Evolutionary conservation across 257 asterid genomes (phyloP).

Genomic region (Orobanche coerulescens): DNA sequence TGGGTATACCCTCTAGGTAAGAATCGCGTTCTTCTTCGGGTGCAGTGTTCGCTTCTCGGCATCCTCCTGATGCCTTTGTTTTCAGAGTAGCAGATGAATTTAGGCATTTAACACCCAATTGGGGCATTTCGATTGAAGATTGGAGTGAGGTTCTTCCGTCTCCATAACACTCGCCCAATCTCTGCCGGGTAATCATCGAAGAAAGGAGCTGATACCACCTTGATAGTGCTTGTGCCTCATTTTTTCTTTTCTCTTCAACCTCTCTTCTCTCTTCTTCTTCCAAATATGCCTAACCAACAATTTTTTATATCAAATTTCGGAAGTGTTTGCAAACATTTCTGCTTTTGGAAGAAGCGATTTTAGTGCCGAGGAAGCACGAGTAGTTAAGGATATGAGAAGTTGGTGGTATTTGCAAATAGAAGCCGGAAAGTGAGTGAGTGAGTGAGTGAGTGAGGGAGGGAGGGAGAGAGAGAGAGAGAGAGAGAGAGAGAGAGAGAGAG

Average conservation of each 20-base stretch:
- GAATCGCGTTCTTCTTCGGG: conserved; percentile 8
- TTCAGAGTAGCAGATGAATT: conserved; percentile 20
- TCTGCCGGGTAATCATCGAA: conserved; percentile 70
- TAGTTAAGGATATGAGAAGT: too few relatives aligned
- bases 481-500: too few relatives aligned
- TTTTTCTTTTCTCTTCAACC: conserved; percentile 52
- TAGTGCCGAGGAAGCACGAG: too few relatives aligned
- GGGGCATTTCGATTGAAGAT: conserved; percentile 25
- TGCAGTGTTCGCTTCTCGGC: conserved; percentile 21
- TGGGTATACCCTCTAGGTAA: conserved; percentile 13
- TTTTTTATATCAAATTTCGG: conserved; percentile 8
- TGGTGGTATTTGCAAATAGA: too few relatives aligned
- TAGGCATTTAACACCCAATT: conserved; percentile 18
- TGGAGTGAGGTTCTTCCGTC: conserved; percentile 31
- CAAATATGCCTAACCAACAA: conserved; percentile 50
- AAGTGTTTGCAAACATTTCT: too few relatives aligned
- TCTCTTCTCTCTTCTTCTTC: conserved; percentile 85
- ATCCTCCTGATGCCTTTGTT: conserved; percentile 11
- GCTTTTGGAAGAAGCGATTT: too few relatives aligned
- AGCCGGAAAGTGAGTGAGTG: too few relatives aligned
- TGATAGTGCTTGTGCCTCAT: conserved; percentile 64
- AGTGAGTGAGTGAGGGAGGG: too few relatives aligned
- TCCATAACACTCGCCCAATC: conserved; percentile 57
- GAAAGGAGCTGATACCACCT: conserved; percentile 98
- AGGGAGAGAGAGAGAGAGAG: too few relatives aligned